Evolutionary conservation across 345 rosid genomes (phyloP).

Genomic region (Citrus hindsii): DNA sequence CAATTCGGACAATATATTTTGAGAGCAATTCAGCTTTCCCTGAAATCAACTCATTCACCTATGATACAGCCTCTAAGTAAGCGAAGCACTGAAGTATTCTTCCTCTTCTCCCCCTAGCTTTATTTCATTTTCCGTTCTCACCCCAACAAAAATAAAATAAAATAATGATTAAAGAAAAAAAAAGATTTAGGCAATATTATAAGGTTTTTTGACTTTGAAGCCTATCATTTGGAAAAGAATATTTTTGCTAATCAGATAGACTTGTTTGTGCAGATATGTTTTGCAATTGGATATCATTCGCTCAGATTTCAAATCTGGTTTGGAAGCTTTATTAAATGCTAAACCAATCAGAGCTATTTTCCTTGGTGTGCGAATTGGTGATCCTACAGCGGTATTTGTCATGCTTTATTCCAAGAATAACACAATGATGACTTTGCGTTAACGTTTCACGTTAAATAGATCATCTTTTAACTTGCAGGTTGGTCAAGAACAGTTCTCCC

Average conservation of each 20-base stretch:
- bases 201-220: not conserved
- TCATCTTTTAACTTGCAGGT: constrained; percentile 41
- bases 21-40: constrained; percentile 84
- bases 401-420: not conserved
- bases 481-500: constrained; percentile 98
- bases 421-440: not conserved
- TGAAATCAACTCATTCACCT: constrained; percentile 87
- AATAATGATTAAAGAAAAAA: not conserved
- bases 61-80: constrained; percentile 76
- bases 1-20: constrained; percentile 87
- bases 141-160: not conserved
- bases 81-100: constrained; percentile 4
- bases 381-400: constrained; percentile 92
- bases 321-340: constrained; percentile 75
- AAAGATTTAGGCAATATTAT: not conserved
- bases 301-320: constrained; percentile 91
- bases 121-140: not conserved
- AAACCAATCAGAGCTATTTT: constrained; percentile 93
- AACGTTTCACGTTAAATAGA: not conserved
- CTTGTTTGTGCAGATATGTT: constrained; percentile 57
- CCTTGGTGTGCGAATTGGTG: constrained; percentile 98
- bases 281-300: constrained; percentile 76
- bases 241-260: constrained; percentile 17
- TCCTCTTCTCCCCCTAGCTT: not conserved
- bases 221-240: not conserved